A percentile compares a stretch with the other conserved stretches of the same genome.
These are phyloP conservation scores for Primulina eburnea DNA, from an alignment of 257 asterid genomes.

Conservation along the genomic window DNA sequence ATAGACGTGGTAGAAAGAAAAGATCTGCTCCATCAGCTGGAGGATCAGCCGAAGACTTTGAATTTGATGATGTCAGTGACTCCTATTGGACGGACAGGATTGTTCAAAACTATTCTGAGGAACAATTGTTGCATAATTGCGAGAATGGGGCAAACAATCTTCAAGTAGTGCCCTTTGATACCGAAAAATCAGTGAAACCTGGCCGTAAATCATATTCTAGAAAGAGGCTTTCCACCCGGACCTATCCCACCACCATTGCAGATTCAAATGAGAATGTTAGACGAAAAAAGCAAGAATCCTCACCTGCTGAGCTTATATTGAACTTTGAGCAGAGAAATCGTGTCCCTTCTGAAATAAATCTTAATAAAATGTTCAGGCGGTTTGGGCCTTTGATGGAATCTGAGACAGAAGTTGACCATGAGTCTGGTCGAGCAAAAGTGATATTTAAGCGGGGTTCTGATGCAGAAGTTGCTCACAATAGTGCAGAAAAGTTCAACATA, in stretches of 20 bases:
- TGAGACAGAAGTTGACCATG: constrained; percentile 78
- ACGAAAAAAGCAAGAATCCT: constrained; percentile 51
- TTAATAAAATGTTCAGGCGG: constrained; percentile 83
- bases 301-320: constrained; percentile 83
- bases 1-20: constrained; percentile 55
- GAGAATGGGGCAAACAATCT: constrained; percentile 38
- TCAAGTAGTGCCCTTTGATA: constrained; percentile 30
- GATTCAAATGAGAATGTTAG: constrained; percentile 45
- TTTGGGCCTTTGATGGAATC: constrained; percentile 89
- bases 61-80: constrained; percentile 85
- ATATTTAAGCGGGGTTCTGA: constrained; percentile 88
- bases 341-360: constrained; percentile 70
- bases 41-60: constrained; percentile 72
- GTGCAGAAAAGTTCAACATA: constrained; percentile 67
- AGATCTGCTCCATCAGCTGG: constrained; percentile 38
- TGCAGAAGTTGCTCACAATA: constrained; percentile 84
- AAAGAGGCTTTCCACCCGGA: constrained; percentile 53
- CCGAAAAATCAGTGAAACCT: constrained; percentile 42
- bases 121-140: constrained; percentile 52
- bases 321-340: constrained; percentile 56
- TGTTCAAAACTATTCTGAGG: constrained; percentile 67
- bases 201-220: constrained; percentile 53
- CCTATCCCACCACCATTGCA: constrained; percentile 28
- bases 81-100: constrained; percentile 88
- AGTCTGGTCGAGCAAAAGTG: constrained; percentile 72